These are phyloP conservation scores for Botrytis fragariae DNA, from an alignment of 2,329 filamentous ascomycete species.

Conservation along the genomic window DNA sequence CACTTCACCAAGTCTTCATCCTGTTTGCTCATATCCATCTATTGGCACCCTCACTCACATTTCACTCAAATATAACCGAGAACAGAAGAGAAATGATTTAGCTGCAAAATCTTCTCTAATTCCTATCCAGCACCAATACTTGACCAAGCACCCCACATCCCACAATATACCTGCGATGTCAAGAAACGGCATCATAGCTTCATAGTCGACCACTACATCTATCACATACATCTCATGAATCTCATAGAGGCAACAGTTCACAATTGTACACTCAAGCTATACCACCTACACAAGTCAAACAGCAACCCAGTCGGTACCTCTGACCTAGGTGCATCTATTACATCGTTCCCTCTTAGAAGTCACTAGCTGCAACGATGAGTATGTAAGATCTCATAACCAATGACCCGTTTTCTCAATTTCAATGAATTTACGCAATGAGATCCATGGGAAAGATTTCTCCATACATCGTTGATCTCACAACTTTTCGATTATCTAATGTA, in stretches of 20 bases:
- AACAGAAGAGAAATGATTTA: background rate
- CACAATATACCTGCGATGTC: background rate
- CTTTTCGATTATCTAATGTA: background rate
- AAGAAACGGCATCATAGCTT: background rate
- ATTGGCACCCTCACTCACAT: background rate
- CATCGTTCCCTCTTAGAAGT: background rate
- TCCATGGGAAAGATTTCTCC: background rate
- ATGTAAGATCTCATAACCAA: background rate
- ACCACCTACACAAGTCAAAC: background rate
- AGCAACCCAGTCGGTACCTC: background rate
- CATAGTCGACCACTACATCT: background rate
- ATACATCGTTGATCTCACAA: background rate
- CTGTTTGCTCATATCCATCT: background rate
- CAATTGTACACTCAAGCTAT: background rate
- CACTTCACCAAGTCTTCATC: background rate
- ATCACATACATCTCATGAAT: background rate
- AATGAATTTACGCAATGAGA: background rate
- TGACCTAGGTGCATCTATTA: background rate
- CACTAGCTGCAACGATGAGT: background rate
- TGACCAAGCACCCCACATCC: background rate
- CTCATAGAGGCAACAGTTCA: background rate
- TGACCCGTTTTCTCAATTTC: background rate
- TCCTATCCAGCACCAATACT: background rate
- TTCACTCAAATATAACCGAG: background rate
- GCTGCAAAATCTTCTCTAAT: background rate